phyloP scores from a whole-genome alignment of 2,329 filamentous ascomycete species.

The Pleurostoma richardsiae region DNA sequence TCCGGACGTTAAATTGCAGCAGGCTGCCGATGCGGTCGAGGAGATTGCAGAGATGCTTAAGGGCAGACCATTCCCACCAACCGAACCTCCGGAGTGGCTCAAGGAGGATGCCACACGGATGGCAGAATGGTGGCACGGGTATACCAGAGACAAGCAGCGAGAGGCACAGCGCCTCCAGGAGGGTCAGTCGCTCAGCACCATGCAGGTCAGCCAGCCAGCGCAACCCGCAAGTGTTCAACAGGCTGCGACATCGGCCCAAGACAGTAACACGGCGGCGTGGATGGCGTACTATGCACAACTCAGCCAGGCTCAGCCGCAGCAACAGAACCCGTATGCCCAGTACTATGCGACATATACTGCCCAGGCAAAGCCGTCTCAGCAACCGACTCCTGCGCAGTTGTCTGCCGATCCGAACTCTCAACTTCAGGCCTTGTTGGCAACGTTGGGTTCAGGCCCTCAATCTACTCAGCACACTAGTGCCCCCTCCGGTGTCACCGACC shows the following conservation, averaged over 20 bases:
- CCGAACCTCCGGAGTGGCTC: slow-evolving; percentile 48
- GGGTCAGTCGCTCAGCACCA: slow-evolving; percentile 2
- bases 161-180: slow-evolving; percentile 11
- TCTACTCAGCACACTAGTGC: slow-evolving; percentile 7
- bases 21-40: slow-evolving; percentile 37
- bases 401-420: slow-evolving; percentile 15
- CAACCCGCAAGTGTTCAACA: slow-evolving; percentile 2
- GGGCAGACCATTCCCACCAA: slow-evolving; percentile 42
- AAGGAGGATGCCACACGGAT: slow-evolving; percentile 37
- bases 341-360: slow-evolving; percentile 17
- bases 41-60: slow-evolving; percentile 33
- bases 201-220: not conserved
- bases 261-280: slow-evolving; percentile 25
- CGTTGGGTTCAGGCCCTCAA: slow-evolving; percentile 9
- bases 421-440: slow-evolving; percentile 17
- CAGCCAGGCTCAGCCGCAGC: slow-evolving; percentile 12
- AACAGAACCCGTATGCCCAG: slow-evolving; percentile 11
- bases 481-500: slow-evolving; percentile 16
- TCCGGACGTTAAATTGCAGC: slow-evolving; percentile 34
- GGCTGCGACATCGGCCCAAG: not conserved
- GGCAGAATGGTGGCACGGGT: slow-evolving; percentile 49
- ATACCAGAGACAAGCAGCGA: slow-evolving; percentile 25
- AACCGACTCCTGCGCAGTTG: slow-evolving; percentile 8
- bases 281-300: slow-evolving; percentile 34
- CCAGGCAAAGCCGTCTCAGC: slow-evolving; percentile 16